phyloP scores from a whole-genome alignment of 305 asterid genomes.

The Rubia occidens region DNA sequence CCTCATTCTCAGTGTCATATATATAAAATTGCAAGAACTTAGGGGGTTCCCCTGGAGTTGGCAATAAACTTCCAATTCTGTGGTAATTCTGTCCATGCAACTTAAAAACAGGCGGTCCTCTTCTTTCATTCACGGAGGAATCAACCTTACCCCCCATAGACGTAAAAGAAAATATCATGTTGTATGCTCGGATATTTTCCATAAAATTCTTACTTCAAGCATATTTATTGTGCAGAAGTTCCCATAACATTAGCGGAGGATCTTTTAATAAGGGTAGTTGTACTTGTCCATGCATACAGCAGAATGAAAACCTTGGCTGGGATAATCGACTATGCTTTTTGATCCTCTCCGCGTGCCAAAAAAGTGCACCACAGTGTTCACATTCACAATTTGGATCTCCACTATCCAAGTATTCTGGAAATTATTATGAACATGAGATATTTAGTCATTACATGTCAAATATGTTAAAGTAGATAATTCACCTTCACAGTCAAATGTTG shows the following conservation, averaged over 20 bases:
- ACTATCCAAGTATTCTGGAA: neutral
- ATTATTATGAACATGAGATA: neutral
- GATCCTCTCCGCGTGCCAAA: neutral
- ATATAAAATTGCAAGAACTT: neutral
- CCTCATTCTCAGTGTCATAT: neutral
- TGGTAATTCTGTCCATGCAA: neutral
- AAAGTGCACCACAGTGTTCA: neutral
- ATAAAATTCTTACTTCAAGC: neutral
- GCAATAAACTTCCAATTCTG: neutral
- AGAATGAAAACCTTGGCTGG: neutral
- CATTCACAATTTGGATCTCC: neutral
- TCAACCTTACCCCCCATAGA: neutral
- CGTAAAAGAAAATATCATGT: neutral
- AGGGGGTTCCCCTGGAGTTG: neutral
- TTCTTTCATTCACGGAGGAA: neutral
- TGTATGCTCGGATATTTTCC: neutral
- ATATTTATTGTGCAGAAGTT: neutral
- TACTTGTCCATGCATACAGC: conserved; percentile 1
- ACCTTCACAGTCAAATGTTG: no score
- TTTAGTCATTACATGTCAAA: neutral
- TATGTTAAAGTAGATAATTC: no score
- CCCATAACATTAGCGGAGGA: neutral
- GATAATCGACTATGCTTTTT: neutral
- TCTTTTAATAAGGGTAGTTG: neutral
- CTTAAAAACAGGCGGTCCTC: neutral